Conservation (phyloP, 1,284 basidiomycete species). For the Austroboletus novae-zelandiae region DNA sequence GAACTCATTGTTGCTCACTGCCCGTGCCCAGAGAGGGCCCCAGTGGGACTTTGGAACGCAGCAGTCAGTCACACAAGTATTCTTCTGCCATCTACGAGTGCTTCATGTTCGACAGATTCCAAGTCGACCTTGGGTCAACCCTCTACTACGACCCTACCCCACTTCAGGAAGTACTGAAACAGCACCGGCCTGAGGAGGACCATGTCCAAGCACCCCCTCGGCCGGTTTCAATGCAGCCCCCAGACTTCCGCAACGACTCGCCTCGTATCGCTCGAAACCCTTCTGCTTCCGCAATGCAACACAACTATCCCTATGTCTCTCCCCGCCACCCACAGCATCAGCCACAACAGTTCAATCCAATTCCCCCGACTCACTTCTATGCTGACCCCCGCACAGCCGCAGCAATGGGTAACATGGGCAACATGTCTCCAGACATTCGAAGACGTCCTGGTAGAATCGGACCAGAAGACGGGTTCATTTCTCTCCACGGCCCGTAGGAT, state of each 20-base stretch:
- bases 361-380: slow-evolving; percentile 37
- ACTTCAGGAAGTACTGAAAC: slow-evolving; percentile 41
- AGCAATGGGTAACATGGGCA: slow-evolving; percentile 26
- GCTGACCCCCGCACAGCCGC: slow-evolving; percentile 28
- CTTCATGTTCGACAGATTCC: slow-evolving; percentile 39
- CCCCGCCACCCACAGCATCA: slow-evolving; percentile 36
- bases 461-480: slow-evolving; percentile 34
- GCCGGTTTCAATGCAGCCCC: slow-evolving; percentile 31
- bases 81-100: background rate
- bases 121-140: slow-evolving; percentile 45
- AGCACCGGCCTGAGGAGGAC: slow-evolving; percentile 32
- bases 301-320: slow-evolving; percentile 33
- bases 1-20: slow-evolving; percentile 75
- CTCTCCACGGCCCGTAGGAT: slow-evolving; percentile 29
- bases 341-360: slow-evolving; percentile 26
- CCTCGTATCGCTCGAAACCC: slow-evolving; percentile 29
- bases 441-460: slow-evolving; percentile 33
- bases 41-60: slow-evolving; percentile 86
- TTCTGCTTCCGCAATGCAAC: slow-evolving; percentile 27
- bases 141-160: slow-evolving; percentile 52
- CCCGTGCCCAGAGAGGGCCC: slow-evolving; percentile 74
- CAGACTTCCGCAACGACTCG: slow-evolving; percentile 34
- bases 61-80: slow-evolving; percentile 47
- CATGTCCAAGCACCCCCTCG: slow-evolving; percentile 21
- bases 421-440: slow-evolving; percentile 38